A percentile compares a stretch with the other conserved stretches of the same genome.
Conservation (phyloP, 768 basidiomycete species). For the Pseudohyphozyma bogoriensis region DNA sequence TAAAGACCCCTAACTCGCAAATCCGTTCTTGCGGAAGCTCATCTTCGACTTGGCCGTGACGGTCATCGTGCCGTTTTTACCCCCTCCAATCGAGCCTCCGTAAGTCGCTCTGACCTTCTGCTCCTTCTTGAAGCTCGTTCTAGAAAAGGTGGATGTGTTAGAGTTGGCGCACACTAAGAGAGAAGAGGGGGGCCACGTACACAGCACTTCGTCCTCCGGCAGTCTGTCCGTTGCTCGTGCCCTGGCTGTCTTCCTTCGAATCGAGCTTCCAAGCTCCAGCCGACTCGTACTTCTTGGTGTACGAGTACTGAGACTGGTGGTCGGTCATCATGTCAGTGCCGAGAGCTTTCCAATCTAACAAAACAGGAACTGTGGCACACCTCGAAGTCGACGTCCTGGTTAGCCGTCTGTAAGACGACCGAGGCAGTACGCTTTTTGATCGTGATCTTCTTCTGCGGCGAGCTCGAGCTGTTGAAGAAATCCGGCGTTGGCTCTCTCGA, state of each 20-base stretch:
- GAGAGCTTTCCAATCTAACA: too few relatives aligned
- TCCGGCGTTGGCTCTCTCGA: background rate
- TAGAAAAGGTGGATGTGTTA: too few relatives aligned
- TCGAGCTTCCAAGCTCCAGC: slow-evolving; percentile 6
- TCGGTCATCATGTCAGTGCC: background rate
- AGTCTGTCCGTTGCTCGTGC: background rate
- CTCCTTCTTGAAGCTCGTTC: too few relatives aligned
- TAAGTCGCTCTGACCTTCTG: too few relatives aligned
- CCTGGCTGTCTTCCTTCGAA: slow-evolving; percentile 4
- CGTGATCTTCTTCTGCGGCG: slow-evolving; percentile 6
- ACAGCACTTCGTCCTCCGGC: slow-evolving; percentile 6
- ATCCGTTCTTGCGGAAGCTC: too few relatives aligned
- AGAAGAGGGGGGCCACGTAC: slow-evolving; percentile 5
- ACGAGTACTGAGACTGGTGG: slow-evolving; percentile 4
- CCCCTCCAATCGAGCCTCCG: too few relatives aligned
- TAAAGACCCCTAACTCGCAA: too few relatives aligned
- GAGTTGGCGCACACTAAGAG: background rate
- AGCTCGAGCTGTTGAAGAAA: slow-evolving; percentile 1
- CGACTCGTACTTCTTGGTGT: background rate
- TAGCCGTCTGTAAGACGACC: background rate
- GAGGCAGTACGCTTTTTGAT: slow-evolving; percentile 3
- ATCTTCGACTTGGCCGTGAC: too few relatives aligned
- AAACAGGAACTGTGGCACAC: background rate
- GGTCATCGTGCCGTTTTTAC: too few relatives aligned
- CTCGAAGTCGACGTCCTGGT: background rate